Conservation (phyloP, 2,329 filamentous ascomycete species). For the Metarhizium robertsii region DNA sequence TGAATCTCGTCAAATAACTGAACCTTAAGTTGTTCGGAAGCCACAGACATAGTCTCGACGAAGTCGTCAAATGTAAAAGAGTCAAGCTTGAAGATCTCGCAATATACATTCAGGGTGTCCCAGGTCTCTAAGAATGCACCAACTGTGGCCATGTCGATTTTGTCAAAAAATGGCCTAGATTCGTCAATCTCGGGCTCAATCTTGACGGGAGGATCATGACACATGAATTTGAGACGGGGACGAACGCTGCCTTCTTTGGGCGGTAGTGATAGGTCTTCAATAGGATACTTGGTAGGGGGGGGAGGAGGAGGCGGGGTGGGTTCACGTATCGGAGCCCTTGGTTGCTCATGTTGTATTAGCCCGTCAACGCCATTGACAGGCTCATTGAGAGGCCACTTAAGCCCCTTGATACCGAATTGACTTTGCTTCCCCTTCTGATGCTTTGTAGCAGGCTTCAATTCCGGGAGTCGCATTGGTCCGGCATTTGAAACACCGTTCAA, state of each 20-base stretch:
- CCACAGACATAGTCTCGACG: constrained; percentile 73
- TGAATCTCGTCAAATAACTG: constrained; percentile 86
- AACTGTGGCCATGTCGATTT: constrained; percentile 76
- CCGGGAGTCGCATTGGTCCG: constrained; percentile 52
- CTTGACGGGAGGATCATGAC: constrained; percentile 49
- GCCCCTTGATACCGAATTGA: constrained; percentile 32
- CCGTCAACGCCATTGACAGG: constrained; percentile 27
- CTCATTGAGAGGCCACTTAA: constrained; percentile 25
- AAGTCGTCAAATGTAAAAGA: constrained; percentile 98
- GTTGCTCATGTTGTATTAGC: neutral
- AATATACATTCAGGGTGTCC: constrained; percentile 98
- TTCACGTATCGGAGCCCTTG: constrained; percentile 10
- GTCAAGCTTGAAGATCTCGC: constrained; percentile 85
- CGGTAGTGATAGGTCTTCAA: constrained; percentile 81
- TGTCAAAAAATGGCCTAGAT: constrained; percentile 16
- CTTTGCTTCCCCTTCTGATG: constrained; percentile 51
- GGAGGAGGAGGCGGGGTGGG: constrained; percentile 49
- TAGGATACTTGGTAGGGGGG: constrained; percentile 83
- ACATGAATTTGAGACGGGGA: constrained; percentile 70
- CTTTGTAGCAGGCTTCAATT: constrained; percentile 66
- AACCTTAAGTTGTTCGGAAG: constrained; percentile 64
- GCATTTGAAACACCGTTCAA: constrained; percentile 29
- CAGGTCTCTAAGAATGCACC: constrained; percentile 81
- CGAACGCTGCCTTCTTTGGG: constrained; percentile 57
- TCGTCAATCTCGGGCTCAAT: constrained; percentile 25